Evolutionary conservation across 1,284 basidiomycete genomes (phyloP).

Genomic region (Malassezia pachydermatis): DNA sequence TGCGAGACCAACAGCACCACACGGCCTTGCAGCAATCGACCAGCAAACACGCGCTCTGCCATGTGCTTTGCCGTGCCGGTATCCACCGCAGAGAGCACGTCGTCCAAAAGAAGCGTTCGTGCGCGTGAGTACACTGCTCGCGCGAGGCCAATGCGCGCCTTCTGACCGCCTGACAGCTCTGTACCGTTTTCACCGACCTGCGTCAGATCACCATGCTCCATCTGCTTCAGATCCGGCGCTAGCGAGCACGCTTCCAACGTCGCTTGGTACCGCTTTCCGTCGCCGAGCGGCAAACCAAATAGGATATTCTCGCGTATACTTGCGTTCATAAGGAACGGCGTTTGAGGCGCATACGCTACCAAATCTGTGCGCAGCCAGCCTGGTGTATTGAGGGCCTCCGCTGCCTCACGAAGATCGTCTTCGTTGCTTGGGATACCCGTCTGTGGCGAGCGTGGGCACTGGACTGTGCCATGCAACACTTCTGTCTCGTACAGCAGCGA

Average conservation of each 20-base stretch:
- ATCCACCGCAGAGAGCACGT: constrained; percentile 54
- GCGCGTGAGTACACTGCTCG: constrained; percentile 36
- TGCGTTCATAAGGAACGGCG: constrained; percentile 30
- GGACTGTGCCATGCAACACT: constrained; percentile 21
- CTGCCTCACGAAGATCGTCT: background rate
- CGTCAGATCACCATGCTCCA: constrained; percentile 36
- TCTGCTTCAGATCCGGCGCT: constrained; percentile 23
- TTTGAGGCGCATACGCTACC: constrained; percentile 32
- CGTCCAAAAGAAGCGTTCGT: constrained; percentile 34
- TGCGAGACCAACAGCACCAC: constrained; percentile 71
- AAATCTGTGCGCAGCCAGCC: constrained; percentile 17
- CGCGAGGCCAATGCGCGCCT: constrained; percentile 34
- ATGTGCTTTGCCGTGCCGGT: constrained; percentile 55
- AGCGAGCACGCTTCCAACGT: constrained; percentile 33
- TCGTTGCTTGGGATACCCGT: constrained; percentile 4
- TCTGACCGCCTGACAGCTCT: constrained; percentile 37
- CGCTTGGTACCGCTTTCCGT: constrained; percentile 24
- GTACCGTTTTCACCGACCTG: constrained; percentile 34
- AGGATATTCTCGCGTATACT: constrained; percentile 37
- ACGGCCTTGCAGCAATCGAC: constrained; percentile 50
- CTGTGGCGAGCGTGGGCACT: constrained; percentile 16
- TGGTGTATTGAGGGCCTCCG: constrained; percentile 7
- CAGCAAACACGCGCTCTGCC: constrained; percentile 22
- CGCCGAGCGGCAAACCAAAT: constrained; percentile 26
- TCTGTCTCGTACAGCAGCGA: constrained; percentile 38